A percentile compares a stretch with the other conserved stretches of the same genome.
These are phyloP conservation scores for Neotropicomus parvogracilis DNA, from an alignment of 1,284 basidiomycete genomes.

Conservation along the genomic window DNA sequence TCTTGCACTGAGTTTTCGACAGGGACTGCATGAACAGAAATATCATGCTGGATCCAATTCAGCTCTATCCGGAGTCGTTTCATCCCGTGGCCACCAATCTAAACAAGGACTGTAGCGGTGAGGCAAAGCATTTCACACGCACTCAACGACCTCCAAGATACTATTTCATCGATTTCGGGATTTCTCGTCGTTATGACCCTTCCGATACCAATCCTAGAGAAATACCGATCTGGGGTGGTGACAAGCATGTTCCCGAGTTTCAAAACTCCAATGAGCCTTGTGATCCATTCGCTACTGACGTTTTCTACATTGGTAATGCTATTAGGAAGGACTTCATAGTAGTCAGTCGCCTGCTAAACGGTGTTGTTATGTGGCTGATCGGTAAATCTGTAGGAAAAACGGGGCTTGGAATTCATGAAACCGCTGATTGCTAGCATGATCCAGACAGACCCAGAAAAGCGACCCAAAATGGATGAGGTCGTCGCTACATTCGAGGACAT, in stretches of 20 bases:
- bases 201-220: background rate
- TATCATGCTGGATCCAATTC: slow-evolving; percentile 10
- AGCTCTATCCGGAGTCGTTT: slow-evolving; percentile 2
- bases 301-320: background rate
- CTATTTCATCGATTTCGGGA: background rate
- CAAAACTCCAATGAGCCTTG: background rate
- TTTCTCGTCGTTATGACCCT: background rate
- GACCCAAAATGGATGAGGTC: background rate
- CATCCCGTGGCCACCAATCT: background rate
- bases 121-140: background rate
- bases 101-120: background rate
- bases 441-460: background rate
- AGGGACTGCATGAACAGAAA: slow-evolving; percentile 18
- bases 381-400: background rate
- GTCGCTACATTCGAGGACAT: background rate
- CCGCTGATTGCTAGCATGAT: background rate
- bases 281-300: background rate
- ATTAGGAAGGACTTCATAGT: background rate
- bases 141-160: background rate
- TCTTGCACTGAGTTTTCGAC: too few species aligned
- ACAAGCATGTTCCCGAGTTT: background rate
- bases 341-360: background rate
- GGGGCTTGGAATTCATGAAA: background rate
- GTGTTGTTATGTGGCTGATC: background rate
- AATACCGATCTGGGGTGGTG: background rate